A percentile compares a stretch with the other conserved stretches of the same genome.
These are phyloP conservation scores for Paecilomyces variotii DNA, from an alignment of 2,329 filamentous ascomycete genomes.

Conservation along the genomic window DNA sequence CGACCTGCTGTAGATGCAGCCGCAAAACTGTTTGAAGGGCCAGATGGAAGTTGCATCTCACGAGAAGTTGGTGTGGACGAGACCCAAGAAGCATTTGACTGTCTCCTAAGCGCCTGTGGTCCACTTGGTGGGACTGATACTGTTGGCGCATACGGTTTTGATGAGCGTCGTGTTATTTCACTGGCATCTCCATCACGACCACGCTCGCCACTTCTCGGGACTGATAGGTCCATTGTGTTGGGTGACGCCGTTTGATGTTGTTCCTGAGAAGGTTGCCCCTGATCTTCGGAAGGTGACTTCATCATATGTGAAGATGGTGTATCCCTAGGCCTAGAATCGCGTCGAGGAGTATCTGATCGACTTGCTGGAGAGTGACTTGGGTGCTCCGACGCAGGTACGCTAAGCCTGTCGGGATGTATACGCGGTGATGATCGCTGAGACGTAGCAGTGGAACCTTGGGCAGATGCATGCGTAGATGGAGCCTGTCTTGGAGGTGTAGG, in stretches of 20 bases:
- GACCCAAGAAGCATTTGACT: conserved; percentile 20
- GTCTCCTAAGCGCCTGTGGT: background rate
- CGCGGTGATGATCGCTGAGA: conserved; percentile 57
- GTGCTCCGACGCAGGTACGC: conserved; percentile 20
- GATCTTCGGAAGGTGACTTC: conserved; percentile 2
- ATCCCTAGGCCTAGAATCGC: conserved; percentile 11
- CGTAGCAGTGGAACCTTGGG: conserved; percentile 47
- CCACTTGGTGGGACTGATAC: conserved; percentile 9
- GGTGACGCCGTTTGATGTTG: conserved; percentile 10
- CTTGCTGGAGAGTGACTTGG: conserved; percentile 20
- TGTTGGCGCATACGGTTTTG: conserved; percentile 6
- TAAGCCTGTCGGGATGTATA: conserved; percentile 47
- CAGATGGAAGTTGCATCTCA: conserved; percentile 26
- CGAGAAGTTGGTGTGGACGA: conserved; percentile 13
- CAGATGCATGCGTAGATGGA: conserved; percentile 43
- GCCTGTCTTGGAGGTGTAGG: conserved; percentile 38
- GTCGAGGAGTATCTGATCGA: conserved; percentile 16
- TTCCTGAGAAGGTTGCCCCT: conserved; percentile 6
- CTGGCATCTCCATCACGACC: background rate
- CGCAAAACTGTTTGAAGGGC: conserved; percentile 26
- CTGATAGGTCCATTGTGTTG: conserved; percentile 9
- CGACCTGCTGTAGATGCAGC: conserved; percentile 29
- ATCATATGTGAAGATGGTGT: conserved; percentile 7
- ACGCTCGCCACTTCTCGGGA: background rate
- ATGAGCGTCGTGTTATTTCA: conserved; percentile 10